Evolutionary conservation across 345 rosid species (phyloP), one percentile per base, ranked within the genome.

Genomic region (Garcia nutans): DNA sequence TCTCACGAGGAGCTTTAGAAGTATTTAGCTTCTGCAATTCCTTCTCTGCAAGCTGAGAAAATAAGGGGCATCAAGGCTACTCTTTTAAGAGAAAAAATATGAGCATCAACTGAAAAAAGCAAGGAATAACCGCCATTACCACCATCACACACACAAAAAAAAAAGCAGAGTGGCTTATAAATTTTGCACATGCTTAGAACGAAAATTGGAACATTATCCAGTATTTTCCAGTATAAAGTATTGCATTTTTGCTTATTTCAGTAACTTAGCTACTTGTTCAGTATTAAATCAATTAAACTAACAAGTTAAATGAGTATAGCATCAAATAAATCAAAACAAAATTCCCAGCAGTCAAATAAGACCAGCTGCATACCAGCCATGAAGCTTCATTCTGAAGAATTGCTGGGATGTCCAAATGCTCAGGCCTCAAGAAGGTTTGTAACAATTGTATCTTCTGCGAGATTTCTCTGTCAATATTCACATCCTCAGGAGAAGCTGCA

Each of bases 31-130:
- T 82, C 77, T 75, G 85, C 70, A 87, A 58, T 73, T 87, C 82
- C 71, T 84, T 85, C 79, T 86, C 89, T 67, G 92, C 94, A 85
- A 88, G 88, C 91, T 88, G 85, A 78, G 62, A 26, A 57, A 77
- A 79, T 65, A 11, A 71, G 5, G 28, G 66, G 20, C 7, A 60
- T 20, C 6, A 16, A 62, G 33, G 31, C 33, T 16, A 28, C 5
- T 20, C 7, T 15, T 28, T 16, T 22, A 7, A 23, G 41, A 24
- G 7, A 45, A 8, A 5, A 17, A 54, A 8, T 28, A 17, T 19
- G 22, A 70, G 8, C 63, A 37, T 33, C 22, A 68, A 47, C 37
- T 47, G 10, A 45, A 68, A n/a, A 31, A 28, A 33, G 37, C 2
- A 1, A 33, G 37, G 37, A 33, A 33, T 1, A 33, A 33, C 15